Base-by-base conservation (phyloP, 176 grass and related monocot species). In the Oryza brachyantha region DNA sequence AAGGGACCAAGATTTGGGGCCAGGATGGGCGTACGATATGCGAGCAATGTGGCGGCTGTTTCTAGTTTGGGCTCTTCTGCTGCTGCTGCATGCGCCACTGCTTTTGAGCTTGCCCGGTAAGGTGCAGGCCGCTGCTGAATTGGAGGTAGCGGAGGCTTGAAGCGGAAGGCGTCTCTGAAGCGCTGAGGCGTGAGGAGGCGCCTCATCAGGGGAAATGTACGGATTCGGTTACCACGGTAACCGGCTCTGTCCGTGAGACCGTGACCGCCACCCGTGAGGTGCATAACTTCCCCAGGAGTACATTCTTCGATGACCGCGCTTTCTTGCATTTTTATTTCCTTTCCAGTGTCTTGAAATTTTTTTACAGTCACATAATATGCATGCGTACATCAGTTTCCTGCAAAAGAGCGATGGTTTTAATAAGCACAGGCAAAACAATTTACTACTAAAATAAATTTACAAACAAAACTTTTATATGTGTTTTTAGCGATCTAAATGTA, bases 241-340 rank as follows among this genome's bases (percentile, higher is more conserved):
- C 29, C 66, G n/a, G 24, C 31, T 57, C 66, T 81, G 82, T 72
- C 82, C 82, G 82, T 89, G 87, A 81, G 82, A 66, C 82, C 82
- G 82, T 89, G 87, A 81, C 45, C 3, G 87, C 66, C 81, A 67
- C 87, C 87, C 87, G 87, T 89, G 87, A 85, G 58, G 45, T 14
- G 72, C 71, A 71, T 81, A 36, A 70, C 35, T 26, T 31, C 19
- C 43, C 35, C 4, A 4, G 31, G 1, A 32, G 35, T 71, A 52
- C 69, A 71, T 65, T 29, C 8, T 80, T 8, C 66, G 9, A 5
- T 38, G 25, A 62, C 55, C 1, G 28, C 52, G 37, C 64, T 42
- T 67, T 4, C 4, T 21, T 34, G 12, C 11, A 10, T 5, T 17
- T 9, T 19, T 34, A 24, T 17, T 0, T n/a, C 28, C 31, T 29